These are phyloP conservation scores for Solanum aculeatissimum DNA, from an alignment of 305 asterid species.

Conservation along the genomic window DNA sequence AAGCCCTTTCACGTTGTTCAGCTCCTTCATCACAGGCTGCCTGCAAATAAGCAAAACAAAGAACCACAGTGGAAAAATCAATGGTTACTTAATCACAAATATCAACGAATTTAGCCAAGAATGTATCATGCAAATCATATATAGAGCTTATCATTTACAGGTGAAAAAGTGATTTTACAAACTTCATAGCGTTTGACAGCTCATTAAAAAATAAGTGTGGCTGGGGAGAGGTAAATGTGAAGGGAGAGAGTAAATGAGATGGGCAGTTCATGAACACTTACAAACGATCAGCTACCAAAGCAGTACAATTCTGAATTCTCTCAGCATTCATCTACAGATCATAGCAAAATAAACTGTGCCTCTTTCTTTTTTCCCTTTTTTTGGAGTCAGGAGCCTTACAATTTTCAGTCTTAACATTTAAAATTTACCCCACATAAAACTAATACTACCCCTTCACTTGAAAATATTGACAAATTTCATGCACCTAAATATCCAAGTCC, in stretches of 20 bases:
- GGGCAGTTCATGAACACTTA: neutral
- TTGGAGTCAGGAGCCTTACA: neutral
- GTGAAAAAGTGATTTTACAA: neutral
- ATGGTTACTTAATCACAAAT: neutral
- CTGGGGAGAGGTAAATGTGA: neutral
- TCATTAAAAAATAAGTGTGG: neutral
- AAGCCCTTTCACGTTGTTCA: slow-evolving; percentile 67
- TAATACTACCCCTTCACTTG: neutral
- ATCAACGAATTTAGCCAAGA: neutral
- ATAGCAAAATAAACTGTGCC: neutral
- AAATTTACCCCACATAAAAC: neutral
- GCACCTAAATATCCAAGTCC: neutral
- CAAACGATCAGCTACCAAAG: neutral
- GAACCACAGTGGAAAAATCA: slow-evolving; percentile 7
- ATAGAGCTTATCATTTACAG: neutral
- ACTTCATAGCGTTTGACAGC: neutral
- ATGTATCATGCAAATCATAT: neutral
- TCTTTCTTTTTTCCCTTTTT: neutral
- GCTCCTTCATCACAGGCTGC: slow-evolving; percentile 71
- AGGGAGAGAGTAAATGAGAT: neutral
- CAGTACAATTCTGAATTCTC: neutral
- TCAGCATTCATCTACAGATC: neutral
- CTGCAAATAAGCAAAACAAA: slow-evolving; percentile 30
- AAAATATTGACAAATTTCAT: neutral
- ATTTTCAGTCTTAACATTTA: neutral